These are phyloP conservation scores for Talaromyces nanjingensis DNA, from an alignment of 495 filamentous ascomycete genomes.

Conservation along the genomic window DNA sequence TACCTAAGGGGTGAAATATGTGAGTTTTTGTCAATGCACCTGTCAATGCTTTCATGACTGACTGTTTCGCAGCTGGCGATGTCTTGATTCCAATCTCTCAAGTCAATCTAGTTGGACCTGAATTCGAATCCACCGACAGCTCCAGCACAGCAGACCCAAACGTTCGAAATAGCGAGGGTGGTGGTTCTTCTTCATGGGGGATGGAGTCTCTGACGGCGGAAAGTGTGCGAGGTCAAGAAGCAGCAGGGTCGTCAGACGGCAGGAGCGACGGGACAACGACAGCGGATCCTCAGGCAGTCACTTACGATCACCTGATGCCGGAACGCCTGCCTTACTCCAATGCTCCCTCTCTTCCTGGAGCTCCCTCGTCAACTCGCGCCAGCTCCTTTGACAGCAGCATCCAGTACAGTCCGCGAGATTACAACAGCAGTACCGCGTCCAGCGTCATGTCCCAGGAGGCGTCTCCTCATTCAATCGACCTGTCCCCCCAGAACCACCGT, in stretches of 20 bases:
- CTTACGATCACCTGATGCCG: neutral
- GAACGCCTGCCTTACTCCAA: neutral
- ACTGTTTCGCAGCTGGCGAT: slow-evolving; percentile 4
- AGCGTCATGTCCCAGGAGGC: slow-evolving; percentile 18
- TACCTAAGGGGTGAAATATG: slow-evolving; percentile 54
- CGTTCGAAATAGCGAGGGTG: neutral
- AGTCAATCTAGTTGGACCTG: slow-evolving; percentile 8
- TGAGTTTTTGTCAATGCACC: slow-evolving; percentile 24
- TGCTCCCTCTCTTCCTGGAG: neutral
- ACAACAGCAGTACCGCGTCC: slow-evolving; percentile 1
- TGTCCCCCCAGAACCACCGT: neutral
- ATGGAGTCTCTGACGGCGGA: neutral
- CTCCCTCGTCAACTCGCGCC: slow-evolving; percentile 1
- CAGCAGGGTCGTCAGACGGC: neutral
- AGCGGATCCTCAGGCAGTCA: neutral
- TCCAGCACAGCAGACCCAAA: neutral
- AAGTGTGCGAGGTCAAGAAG: neutral
- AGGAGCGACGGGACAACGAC: neutral
- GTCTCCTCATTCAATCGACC: slow-evolving; percentile 2
- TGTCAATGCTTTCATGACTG: neutral
- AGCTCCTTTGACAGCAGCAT: slow-evolving; percentile 9
- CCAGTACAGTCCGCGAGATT: slow-evolving; percentile 3
- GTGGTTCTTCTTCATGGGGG: slow-evolving; percentile 10
- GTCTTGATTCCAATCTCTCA: slow-evolving; percentile 6
- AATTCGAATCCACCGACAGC: neutral